Evolutionary conservation across 345 rosid species (phyloP), one percentile per base, ranked within the genome.

Genomic region (Linum tenue): DNA sequence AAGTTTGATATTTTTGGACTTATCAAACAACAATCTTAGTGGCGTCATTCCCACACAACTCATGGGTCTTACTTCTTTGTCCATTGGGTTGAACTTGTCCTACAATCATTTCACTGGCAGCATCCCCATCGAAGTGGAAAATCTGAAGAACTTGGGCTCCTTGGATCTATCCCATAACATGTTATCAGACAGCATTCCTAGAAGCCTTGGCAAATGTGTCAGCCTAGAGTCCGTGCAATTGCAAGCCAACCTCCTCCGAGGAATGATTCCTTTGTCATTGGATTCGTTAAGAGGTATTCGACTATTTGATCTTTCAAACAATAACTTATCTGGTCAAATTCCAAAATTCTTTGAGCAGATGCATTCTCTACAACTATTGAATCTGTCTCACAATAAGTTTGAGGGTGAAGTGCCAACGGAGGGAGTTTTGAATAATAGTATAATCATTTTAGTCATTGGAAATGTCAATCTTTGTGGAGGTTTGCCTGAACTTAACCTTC

Each of bases 291-390:
- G 14, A 61, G 65, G 71, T 10, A 48, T 68, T 31, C 31, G 10
- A 9, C 3, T 2, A 3, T 2, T 67, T 1, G 70, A 59, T 60
- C 16, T 67, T 9, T 67, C 70, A 11, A 11, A 3, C 39, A 73
- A 73, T 39, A 59, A 73, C 66, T 59, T 73, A 43, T 73, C 76
- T 0, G 76, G 76, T 0, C 14, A 39, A 36, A 68, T 73, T 60
- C 72, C 72, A 15, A 57, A 11, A 37, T 64, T 58, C 38, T 48
- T 68, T 6, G 41, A 64, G 50, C 39, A 35, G 1, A 14, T 37
- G 57, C 14, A 35, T 16, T 14, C 56, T 10, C 62, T 64, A 11
- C 37, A 10, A 44, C 14, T 22, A 15, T 41, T 73, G 35, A 73
- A 73, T 50, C 59, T 73, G 51, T 73, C 76, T 7, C 58, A 22